Evolutionary conservation across 2,329 filamentous ascomycete genomes (phyloP).

Genomic region (Fusarium stilboides): DNA sequence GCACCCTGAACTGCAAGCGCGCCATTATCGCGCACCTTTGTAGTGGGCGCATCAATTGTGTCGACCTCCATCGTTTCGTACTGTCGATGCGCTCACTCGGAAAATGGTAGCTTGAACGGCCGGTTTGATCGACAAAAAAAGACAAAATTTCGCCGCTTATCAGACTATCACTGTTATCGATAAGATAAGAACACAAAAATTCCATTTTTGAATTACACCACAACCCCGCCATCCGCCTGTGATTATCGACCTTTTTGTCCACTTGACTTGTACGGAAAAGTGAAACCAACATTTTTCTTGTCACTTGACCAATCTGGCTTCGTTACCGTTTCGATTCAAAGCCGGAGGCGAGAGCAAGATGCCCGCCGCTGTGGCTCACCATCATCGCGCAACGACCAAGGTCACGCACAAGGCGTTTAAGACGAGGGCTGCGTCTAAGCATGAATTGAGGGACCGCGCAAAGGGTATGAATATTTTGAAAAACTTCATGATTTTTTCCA

Average conservation of each 20-base stretch:
- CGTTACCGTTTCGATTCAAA: conserved; percentile 90
- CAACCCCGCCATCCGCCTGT: conserved; percentile 56
- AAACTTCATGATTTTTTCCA: not conserved
- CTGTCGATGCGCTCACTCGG: conserved; percentile 36
- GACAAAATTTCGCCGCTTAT: conserved; percentile 45
- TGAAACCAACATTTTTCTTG: conserved; percentile 26
- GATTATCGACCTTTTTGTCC: conserved; percentile 44
- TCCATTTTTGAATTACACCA: conserved; percentile 55
- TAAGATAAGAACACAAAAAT: conserved; percentile 54
- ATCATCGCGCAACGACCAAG: conserved; percentile 95
- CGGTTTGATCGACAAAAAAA: conserved; percentile 39
- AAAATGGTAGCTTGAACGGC: conserved; percentile 31
- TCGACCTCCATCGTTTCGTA: conserved; percentile 57
- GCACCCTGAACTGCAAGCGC: conserved; percentile 65
- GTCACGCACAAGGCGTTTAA: conserved; percentile 91
- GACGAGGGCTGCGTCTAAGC: conserved; percentile 90
- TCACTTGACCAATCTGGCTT: conserved; percentile 69
- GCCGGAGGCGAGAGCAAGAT: conserved; percentile 81
- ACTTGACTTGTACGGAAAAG: conserved; percentile 21
- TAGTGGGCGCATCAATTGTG: conserved; percentile 54
- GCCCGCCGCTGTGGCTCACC: conserved; percentile 81
- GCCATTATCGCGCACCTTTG: conserved; percentile 65
- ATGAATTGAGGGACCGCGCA: conserved; percentile 83
- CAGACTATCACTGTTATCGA: conserved; percentile 52
- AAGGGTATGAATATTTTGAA: conserved; percentile 75